Base-by-base conservation (phyloP, 2,329 filamentous ascomycete genomes). In the Colletotrichum magnum region DNA sequence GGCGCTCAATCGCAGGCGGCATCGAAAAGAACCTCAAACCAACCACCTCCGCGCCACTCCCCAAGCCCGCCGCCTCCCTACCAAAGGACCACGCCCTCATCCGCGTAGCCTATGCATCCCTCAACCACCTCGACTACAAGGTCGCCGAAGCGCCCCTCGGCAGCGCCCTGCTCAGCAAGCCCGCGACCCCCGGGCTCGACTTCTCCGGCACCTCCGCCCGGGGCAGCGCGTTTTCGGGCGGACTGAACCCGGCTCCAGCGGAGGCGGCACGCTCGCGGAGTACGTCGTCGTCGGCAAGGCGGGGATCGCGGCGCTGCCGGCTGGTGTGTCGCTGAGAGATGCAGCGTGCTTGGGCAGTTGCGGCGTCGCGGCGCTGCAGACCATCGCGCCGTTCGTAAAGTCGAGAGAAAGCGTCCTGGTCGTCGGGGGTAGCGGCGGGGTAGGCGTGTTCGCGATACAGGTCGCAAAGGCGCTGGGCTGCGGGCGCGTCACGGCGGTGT, bases 121-220 rank as follows among this genome's bases (percentile, higher is more conserved):
- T 85, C 26, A 87, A 88, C 73, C 85, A 85, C 0, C 80, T 82
- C 68, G 85, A 87, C 75, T 82, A 82, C 79, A 87, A 87, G 69
- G 51, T 85, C 4, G 73, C 78, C n/a, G 81, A 84, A 54, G 5
- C 43, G 12, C 58, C 48, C 18, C 57, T 83, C 3, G 79, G 79
- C 5, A 78, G 79, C 26, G 61, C 78, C 54, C 67, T 79, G 6
- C 64, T 80, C 26, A 62, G 73, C 41, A 75, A 74, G 9, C 85
- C 86, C n/a, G 81, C 81, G 9, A 84, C 78, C 1, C 83, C 83
- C 0, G 83, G 83, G 16, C 80, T 84, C 71, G 88, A 90, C 72
- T 85, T 87, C 71, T 80, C 81, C 70, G 88, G 88, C 21, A 77
- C 28, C 76, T 82, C 41, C 74, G 77, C 2, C 69, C 77, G 0